Evolutionary conservation across 176 grass and related monocot species (phyloP).

Genomic region (Rhipidocladum racemiflorum): DNA sequence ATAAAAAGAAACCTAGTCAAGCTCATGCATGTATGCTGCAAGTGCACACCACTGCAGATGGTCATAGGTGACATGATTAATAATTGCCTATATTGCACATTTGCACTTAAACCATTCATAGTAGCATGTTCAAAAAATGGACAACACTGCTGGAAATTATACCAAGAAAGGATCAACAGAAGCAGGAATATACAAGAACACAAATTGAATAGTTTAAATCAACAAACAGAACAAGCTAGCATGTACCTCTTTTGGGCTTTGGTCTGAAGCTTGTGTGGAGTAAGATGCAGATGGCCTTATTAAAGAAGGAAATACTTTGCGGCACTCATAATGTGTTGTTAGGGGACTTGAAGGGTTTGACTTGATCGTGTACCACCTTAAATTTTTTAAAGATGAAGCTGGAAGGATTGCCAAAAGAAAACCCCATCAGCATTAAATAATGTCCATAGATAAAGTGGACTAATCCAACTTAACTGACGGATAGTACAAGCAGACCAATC

Average conservation of each 20-base stretch:
- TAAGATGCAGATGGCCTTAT: conserved; percentile 68
- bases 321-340: conserved; percentile 16
- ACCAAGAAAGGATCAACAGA: neutral
- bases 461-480: neutral
- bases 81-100: neutral
- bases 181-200: conserved; percentile 8
- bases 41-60: conserved; percentile 6
- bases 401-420: conserved; percentile 22
- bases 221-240: conserved; percentile 15
- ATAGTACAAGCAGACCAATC: neutral
- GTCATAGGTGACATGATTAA: neutral
- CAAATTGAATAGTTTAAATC: neutral
- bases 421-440: conserved; percentile 10
- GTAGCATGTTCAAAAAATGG: neutral
- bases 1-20: conserved; percentile 7
- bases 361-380: conserved; percentile 49
- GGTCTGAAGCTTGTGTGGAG: conserved; percentile 70
- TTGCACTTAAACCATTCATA: neutral
- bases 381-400: conserved; percentile 36
- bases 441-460: neutral
- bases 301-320: conserved; percentile 34
- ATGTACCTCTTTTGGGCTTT: conserved; percentile 69
- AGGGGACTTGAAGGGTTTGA: conserved; percentile 39
- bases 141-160: conserved; percentile 3
- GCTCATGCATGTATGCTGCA: neutral